Evolutionary conservation across 164 flowering plant species (phyloP), one percentile per base, ranked within the genome.

Genomic region (Stephania japonica): DNA sequence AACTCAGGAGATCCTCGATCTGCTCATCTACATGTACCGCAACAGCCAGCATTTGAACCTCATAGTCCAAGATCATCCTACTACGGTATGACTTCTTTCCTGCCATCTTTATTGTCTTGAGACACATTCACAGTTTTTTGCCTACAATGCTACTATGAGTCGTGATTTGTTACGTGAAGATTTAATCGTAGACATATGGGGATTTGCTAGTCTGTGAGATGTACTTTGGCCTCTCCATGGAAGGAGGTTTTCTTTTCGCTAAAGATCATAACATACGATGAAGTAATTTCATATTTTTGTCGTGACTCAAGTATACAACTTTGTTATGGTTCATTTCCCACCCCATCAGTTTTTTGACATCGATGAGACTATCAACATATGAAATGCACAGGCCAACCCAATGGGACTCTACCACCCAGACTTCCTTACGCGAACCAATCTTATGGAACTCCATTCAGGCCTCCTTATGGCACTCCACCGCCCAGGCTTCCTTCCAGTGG

Each of bases 401-500:
- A 32, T 32, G 38, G 38, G 38, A 32, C 38, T 32, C 38, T 4
- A 32, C 38, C 38, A 32, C 38, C 38, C 38, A 32, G 38, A 32
- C 38, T 32, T 32, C 38, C 38, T 32, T 32, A 32, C 38, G 38
- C 38, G 0, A 32, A 4, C 38, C 38, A 32, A 23, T 18, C 43
- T 1, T 62, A 41, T 21, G 63, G 27, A 50, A 25, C 32, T 50
- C 53, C 53, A 47, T 14, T 0, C 32, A 53, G 26, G 8, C 53
- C 23, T 53, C 18, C 53, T 25, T 42, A 69, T 66, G 74, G 76
- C 44, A 68, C 73, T 50, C 72, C 79, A 23, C 70, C 71, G 9
- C 63, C 41, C 25, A 76, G 79, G 41, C 70, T 77, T 53, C 62
- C 78, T 9, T 68, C 75, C 71, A 76, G 53, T 67, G 72, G 72